Conservation (phyloP, 225 moss, liverwort and hornwort genomes). For the Pleurozium schreberi region DNA sequence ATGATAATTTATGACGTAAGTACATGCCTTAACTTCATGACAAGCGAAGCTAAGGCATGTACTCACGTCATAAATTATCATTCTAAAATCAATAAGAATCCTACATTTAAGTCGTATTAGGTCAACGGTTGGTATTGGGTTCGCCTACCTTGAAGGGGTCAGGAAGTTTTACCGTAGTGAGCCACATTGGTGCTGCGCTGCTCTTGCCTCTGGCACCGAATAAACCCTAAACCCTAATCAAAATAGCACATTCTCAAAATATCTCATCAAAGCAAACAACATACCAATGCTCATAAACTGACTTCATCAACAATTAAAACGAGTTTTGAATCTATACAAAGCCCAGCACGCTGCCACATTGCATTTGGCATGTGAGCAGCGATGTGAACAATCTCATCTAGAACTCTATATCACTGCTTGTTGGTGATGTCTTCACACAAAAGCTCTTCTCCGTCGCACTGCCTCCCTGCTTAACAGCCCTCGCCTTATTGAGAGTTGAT, state of each 20-base stretch:
- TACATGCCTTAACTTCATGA: too few relatives aligned
- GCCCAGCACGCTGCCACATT: neutral
- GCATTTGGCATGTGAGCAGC: neutral
- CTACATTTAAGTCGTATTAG: too few relatives aligned
- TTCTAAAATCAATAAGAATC: too few relatives aligned
- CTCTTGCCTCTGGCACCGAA: neutral
- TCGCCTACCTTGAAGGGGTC: too few relatives aligned
- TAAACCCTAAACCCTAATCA: neutral
- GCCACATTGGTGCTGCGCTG: neutral
- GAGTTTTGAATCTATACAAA: slow-evolving; percentile 29
- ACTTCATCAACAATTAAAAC: neutral
- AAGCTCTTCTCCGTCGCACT: neutral
- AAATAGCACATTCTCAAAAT: neutral
- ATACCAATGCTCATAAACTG: neutral
- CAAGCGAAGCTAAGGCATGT: too few relatives aligned
- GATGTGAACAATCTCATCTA: neutral
- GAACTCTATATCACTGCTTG: neutral
- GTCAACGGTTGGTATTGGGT: too few relatives aligned
- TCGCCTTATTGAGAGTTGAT: neutral
- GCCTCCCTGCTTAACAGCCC: neutral
- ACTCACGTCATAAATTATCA: too few relatives aligned
- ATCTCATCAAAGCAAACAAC: neutral
- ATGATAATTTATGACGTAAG: too few relatives aligned
- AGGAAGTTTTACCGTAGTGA: neutral
- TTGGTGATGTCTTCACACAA: neutral